Evolutionary conservation across 2,329 filamentous ascomycete genomes (phyloP).

Genomic region (Ophiostoma piceae): DNA sequence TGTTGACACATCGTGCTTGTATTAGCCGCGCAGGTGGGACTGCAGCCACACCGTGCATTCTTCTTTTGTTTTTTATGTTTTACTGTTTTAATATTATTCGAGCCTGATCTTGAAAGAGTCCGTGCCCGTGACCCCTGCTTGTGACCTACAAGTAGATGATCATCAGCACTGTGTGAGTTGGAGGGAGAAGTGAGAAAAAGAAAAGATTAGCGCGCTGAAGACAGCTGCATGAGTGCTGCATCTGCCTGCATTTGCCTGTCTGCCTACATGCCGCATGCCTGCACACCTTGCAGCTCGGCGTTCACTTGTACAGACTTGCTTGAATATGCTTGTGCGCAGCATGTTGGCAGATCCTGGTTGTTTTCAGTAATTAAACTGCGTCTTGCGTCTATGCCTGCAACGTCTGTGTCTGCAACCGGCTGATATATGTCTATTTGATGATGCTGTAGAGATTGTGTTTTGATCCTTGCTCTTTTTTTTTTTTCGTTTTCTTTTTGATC

Average conservation of each 20-base stretch:
- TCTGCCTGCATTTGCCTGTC: too few species aligned
- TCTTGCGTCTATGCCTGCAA: background rate
- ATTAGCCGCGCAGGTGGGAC: constrained; percentile 13
- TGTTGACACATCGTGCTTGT: background rate
- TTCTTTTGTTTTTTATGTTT: background rate
- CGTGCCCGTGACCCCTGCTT: constrained; percentile 2
- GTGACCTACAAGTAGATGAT: background rate
- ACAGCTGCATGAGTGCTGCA: background rate
- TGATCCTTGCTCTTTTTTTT: background rate
- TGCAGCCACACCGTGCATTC: background rate
- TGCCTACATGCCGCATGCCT: too few species aligned
- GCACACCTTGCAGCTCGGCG: too few species aligned
- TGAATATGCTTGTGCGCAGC: background rate
- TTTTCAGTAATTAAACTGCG: background rate
- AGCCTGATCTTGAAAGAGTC: background rate
- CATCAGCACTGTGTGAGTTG: background rate
- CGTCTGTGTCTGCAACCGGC: background rate
- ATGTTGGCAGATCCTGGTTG: background rate
- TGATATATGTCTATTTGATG: background rate
- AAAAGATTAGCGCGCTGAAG: background rate
- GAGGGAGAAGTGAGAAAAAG: background rate
- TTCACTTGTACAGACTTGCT: background rate
- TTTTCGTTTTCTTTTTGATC: too few species aligned
- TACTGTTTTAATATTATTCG: background rate
- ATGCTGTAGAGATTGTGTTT: background rate